Base-by-base conservation (phyloP, 805 yeast genomes). In the Ogataea salicorniae region DNA sequence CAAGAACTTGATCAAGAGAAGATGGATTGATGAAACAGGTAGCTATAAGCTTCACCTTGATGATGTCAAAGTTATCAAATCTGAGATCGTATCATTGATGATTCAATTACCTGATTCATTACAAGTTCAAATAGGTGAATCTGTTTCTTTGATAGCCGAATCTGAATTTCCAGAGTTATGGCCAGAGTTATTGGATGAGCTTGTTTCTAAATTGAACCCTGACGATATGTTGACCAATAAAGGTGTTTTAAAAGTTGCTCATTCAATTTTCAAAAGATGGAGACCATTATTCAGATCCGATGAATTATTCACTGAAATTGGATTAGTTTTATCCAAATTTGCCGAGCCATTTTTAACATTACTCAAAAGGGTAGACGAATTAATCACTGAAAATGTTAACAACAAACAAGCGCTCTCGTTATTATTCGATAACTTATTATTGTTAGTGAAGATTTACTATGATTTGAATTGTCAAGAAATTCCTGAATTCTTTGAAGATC, bases 381-480 rank as follows among this genome's bases (percentile, higher is more conserved):
- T 80, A 50, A 85, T 94, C 49, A 76, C 76, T 36, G 52, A 59
- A 37, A 73, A 70, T 46, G 53, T 57, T 6, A 57, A 62, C 11
- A 74, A 84, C 61, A 73, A 73, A 46, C 79, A 79, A 0, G 69
- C 73, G 23, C 70, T 90, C 49, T 62, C 61, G 34, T 70, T 82
- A 2, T 72, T 84, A 40, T 78, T 89, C 56, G 92, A 86, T 33
- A 87, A 85, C 47, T 66, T 91, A 56, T 69, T 84, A 43, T 68
- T 90, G 20, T 73, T 91, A 46, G 67, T 85, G 34, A 92, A 94
- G 63, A 79, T 95, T 35, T 95, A 87, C 67, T 89, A 82, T 63
- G 99, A 94, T 64, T 79, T 94, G 60, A 94, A 94, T 66, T 92
- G 97, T 68, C 99, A 95, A 69, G 99, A 94, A 68, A 84, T 94